phyloP scores from a whole-genome alignment of 208 protist species.

The Zelonia costaricensis region DNA sequence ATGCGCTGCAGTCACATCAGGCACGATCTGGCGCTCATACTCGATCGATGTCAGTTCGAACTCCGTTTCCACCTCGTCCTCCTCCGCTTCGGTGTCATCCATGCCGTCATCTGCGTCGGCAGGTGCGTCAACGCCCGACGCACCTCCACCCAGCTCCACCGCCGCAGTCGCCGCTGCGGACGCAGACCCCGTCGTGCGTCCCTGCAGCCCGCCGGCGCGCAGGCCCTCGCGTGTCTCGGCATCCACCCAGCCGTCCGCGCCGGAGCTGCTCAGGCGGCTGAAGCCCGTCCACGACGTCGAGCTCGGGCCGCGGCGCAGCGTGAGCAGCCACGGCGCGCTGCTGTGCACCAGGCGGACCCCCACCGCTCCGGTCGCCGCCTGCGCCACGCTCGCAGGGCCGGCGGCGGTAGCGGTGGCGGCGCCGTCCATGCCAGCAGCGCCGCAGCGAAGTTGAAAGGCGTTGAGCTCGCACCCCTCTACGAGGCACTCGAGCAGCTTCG shows the following conservation, averaged over 20 bases:
- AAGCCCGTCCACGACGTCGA: constrained; percentile 43
- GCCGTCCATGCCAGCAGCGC: neutral
- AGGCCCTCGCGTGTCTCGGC: constrained; percentile 37
- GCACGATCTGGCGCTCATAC: constrained; percentile 4
- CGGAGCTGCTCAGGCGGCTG: constrained; percentile 70
- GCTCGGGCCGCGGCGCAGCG: constrained; percentile 25
- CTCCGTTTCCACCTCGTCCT: constrained; percentile 41
- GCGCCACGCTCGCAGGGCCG: too few relatives aligned
- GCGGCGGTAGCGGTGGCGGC: neutral
- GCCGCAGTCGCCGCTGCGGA: too few relatives aligned
- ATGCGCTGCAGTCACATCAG: neutral
- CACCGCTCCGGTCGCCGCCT: neutral
- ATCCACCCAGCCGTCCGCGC: constrained; percentile 43
- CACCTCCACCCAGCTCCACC: too few relatives aligned
- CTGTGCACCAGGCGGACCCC: constrained; percentile 39
- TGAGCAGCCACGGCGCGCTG: constrained; percentile 8
- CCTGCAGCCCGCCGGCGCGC: constrained; percentile 22
- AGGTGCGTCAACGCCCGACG: constrained; percentile 10
- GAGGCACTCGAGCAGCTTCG: constrained; percentile 35
- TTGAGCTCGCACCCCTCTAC: constrained; percentile 27
- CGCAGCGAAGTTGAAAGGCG: constrained; percentile 33
- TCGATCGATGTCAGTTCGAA: constrained; percentile 26
- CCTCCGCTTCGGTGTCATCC: constrained; percentile 7
- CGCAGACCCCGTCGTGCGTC: too few relatives aligned
- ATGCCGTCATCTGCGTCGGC: neutral